Conservation (phyloP, 371 early-diverging fungal species). For the Umbelopsis sp. region DNA sequence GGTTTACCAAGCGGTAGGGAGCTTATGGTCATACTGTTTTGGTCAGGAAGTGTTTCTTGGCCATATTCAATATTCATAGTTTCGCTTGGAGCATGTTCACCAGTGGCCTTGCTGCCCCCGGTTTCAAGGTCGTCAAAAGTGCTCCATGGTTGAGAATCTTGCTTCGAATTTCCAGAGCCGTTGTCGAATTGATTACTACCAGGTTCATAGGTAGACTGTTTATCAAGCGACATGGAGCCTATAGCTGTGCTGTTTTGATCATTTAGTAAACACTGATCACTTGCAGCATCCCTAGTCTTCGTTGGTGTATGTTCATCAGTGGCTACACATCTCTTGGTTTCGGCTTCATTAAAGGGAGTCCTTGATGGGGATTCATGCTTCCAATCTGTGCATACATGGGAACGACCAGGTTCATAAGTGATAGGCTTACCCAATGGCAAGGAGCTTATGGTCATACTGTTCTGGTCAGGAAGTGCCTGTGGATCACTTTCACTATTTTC, state of each 20-base stretch:
- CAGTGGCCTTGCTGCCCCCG: no score
- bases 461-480: no score
- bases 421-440: neutral
- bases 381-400: neutral
- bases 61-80: no score
- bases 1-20: neutral
- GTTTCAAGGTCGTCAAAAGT: neutral
- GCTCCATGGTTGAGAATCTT: neutral
- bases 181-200: conserved; percentile 13
- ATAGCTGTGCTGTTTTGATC: no score
- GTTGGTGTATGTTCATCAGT: neutral
- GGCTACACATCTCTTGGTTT: neutral
- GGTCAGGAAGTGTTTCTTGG: no score
- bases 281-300: no score
- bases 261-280: no score
- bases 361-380: neutral
- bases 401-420: neutral
- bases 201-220: neutral
- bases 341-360: neutral
- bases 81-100: no score
- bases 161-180: neutral
- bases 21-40: no score
- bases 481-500: no score
- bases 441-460: no score
- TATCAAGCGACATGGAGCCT: neutral